Base-by-base conservation (phyloP, 306 rosid species). In the Rosa lucieae region DNA sequence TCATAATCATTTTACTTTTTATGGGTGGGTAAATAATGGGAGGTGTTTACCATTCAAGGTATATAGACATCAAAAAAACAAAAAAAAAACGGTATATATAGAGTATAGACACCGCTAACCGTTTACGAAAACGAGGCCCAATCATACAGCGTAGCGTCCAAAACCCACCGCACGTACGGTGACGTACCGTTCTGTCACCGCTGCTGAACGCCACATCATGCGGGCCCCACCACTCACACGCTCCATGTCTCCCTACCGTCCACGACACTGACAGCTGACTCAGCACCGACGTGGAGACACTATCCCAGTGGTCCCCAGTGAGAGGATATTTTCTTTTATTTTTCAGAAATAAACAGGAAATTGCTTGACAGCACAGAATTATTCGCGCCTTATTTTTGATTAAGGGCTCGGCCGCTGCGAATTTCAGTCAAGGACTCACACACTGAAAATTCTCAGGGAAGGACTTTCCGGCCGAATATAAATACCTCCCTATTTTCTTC, bases 391-490 rank as follows among this genome's bases (percentile, higher is more conserved):
- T 39, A 12, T 49, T 23, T 13, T 7, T 51, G 61, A 7, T 59
- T 1, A 48, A 72, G 78, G 77, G 49, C 82, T 79, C 52, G 39
- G 62, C 77, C 76, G n/a, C 76, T 58, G 6, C 4, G 23, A 84
- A 83, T 90, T 90, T 87, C 89, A 73, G 86, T 68, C 44, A 80
- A 92, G 97, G 97, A 90, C 97, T 83, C 79, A 11, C 47, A 52
- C 32, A 82, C 74, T 85, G 6, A 53, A 46, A 89, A 92, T 82
- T 92, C 93, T 88, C 92, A 88, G 87, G 88, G 84, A 88, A 92
- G 93, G 96, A 78, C 93, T 84, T 75, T 88, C 91, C 92, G 92
- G 93, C 88, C 70, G 56, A 40, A 37, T 90, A 92, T 92, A 89
- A 89, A 89, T 86, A 84, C 58, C 81, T 8, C 32, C 73, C 8